A percentile compares a stretch with the other conserved stretches of the same genome.
Evolutionary conservation across 2,329 filamentous ascomycete species (phyloP).

Genomic region (Colletotrichum shisoi): DNA sequence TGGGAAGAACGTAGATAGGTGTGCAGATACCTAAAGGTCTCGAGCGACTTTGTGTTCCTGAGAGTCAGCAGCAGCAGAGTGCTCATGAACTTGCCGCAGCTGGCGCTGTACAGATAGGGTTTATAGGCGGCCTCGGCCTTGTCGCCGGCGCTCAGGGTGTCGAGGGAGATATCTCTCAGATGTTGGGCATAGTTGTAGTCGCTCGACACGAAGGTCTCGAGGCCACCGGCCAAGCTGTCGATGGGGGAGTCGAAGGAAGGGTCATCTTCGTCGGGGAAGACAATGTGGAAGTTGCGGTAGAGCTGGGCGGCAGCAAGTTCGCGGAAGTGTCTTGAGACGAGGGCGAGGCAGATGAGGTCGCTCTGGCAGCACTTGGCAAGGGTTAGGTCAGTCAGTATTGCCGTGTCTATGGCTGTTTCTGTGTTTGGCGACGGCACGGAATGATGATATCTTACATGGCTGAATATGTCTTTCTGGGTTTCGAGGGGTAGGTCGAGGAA

Average conservation of each 20-base stretch:
- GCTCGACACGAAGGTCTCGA: constrained; percentile 70
- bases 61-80: constrained; percentile 66
- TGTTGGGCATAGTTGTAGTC: constrained; percentile 69
- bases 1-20: constrained; percentile 40
- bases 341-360: constrained; percentile 65
- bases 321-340: constrained; percentile 66
- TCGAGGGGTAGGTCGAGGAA: constrained; percentile 58
- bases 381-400: constrained; percentile 1
- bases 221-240: constrained; percentile 64
- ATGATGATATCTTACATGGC: constrained; percentile 50
- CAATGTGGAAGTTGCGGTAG: constrained; percentile 67
- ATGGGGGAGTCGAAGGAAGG: constrained; percentile 60
- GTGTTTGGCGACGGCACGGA: constrained; percentile 34
- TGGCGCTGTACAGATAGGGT: constrained; percentile 62
- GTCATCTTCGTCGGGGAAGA: constrained; percentile 68
- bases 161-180: constrained; percentile 63
- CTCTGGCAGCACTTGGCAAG: constrained; percentile 56
- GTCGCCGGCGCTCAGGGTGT: constrained; percentile 61
- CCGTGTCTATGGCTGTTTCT: not conserved
- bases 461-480: constrained; percentile 59
- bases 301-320: constrained; percentile 65
- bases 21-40: constrained; percentile 60
- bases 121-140: constrained; percentile 64
- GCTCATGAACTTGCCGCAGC: constrained; percentile 71
- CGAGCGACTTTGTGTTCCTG: constrained; percentile 62